Conservation (phyloP, 2,329 filamentous ascomycete species). For the Alternaria triticimaculans region DNA sequence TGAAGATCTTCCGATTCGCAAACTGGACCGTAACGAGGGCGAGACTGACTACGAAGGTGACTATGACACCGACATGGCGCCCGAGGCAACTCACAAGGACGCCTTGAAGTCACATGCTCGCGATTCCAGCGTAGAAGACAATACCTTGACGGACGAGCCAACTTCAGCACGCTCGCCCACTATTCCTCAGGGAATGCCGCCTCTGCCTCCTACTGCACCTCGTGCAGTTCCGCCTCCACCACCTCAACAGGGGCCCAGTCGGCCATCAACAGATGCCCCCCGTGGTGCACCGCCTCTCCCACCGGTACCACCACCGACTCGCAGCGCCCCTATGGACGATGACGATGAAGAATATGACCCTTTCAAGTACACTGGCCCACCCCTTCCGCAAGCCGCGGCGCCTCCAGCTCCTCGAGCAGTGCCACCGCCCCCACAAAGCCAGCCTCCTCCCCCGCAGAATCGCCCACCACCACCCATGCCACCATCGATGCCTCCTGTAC, state of each 20-base stretch:
- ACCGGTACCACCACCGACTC: constrained; percentile 70
- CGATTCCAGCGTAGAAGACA: constrained; percentile 76
- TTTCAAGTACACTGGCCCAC: constrained; percentile 56
- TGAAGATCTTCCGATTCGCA: constrained; percentile 36
- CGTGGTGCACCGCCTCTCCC: constrained; percentile 72
- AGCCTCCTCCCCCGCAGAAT: constrained; percentile 43
- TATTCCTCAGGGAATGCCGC: constrained; percentile 42
- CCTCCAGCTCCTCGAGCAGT: constrained; percentile 47
- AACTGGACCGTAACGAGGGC: constrained; percentile 73
- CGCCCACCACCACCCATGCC: constrained; percentile 42
- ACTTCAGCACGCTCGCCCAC: constrained; percentile 53
- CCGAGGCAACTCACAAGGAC: constrained; percentile 92
- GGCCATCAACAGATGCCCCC: constrained; percentile 72
- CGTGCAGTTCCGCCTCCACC: constrained; percentile 63
- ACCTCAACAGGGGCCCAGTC: constrained; percentile 60
- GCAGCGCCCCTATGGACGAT: constrained; percentile 36
- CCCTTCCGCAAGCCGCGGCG: constrained; percentile 9
- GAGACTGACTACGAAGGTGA: constrained; percentile 96
- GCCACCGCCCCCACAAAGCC: constrained; percentile 44
- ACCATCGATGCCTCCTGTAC: constrained; percentile 40
- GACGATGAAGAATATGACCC: constrained; percentile 74
- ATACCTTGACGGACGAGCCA: constrained; percentile 62
- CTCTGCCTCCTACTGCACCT: constrained; percentile 45
- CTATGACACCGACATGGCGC: constrained; percentile 96
- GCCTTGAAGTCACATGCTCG: constrained; percentile 82